Percentiles rank a stretch among this genome's conserved stretches.
Conservation (phyloP, 176 grass and related monocot genomes). For the Eragrostis curvula region DNA sequence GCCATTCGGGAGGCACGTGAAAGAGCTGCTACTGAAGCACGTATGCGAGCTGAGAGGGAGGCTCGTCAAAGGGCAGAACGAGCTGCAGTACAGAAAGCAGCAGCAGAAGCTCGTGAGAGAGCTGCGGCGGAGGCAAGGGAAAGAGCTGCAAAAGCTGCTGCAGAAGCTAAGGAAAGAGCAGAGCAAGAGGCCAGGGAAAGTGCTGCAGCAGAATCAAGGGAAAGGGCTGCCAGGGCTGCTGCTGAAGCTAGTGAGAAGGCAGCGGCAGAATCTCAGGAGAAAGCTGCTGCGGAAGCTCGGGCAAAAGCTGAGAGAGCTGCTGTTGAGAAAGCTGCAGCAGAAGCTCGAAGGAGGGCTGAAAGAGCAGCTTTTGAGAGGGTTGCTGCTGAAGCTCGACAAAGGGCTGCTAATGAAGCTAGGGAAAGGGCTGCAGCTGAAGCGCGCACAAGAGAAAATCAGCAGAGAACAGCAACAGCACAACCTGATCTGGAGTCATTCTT, state of each 20-base stretch:
- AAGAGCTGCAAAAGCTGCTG: slow-evolving; percentile 38
- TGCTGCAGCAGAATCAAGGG: slow-evolving; percentile 36
- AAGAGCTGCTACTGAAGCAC: slow-evolving; percentile 54
- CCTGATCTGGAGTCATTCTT: slow-evolving; percentile 81
- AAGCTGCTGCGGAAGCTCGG: slow-evolving; percentile 41
- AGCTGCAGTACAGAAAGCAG: slow-evolving; percentile 55
- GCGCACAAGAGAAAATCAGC: slow-evolving; percentile 50
- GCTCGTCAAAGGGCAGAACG: slow-evolving; percentile 42
- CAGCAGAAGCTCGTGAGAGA: slow-evolving; percentile 60
- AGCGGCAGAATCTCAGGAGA: slow-evolving; percentile 47
- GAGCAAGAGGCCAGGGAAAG: slow-evolving; percentile 39
- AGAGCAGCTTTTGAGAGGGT: slow-evolving; percentile 51
- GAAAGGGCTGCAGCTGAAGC: slow-evolving; percentile 56
- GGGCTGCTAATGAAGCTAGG: slow-evolving; percentile 51
- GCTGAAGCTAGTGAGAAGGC: slow-evolving; percentile 51
- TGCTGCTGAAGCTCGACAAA: slow-evolving; percentile 55
- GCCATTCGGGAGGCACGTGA: slow-evolving; percentile 55
- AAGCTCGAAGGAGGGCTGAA: slow-evolving; percentile 57
- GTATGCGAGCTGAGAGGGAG: slow-evolving; percentile 50
- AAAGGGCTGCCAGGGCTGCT: slow-evolving; percentile 34
- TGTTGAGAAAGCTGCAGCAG: slow-evolving; percentile 60
- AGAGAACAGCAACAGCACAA: slow-evolving; percentile 31
- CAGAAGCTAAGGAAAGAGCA: slow-evolving; percentile 37
- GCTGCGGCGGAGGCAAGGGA: slow-evolving; percentile 47
- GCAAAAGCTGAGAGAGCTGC: slow-evolving; percentile 52